These are phyloP conservation scores for Mucuna pruriens DNA, from an alignment of 306 rosid genomes.

Conservation along the genomic window DNA sequence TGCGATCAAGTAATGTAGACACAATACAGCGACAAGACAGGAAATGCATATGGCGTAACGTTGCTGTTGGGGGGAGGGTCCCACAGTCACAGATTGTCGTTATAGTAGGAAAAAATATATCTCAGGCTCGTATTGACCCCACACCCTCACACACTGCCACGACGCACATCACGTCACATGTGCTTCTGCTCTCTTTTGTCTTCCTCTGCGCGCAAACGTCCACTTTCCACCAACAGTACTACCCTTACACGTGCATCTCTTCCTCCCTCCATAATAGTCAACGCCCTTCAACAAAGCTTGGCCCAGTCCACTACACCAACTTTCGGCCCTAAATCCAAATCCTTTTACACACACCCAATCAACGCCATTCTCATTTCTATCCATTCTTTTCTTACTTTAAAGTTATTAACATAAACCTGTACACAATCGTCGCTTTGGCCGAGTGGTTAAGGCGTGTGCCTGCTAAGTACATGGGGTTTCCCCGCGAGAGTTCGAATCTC, in stretches of 20 bases:
- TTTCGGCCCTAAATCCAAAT: background rate
- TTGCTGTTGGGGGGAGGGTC: conserved; percentile 32
- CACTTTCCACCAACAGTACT: background rate
- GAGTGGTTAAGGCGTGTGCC: too few species aligned
- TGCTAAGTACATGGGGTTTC: too few species aligned
- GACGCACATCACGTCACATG: conserved; percentile 53
- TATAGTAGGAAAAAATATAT: background rate
- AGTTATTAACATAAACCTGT: too few species aligned
- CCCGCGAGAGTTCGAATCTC: too few species aligned
- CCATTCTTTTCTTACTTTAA: too few species aligned
- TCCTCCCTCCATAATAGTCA: conserved; percentile 28
- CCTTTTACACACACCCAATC: too few species aligned
- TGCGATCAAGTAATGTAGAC: background rate
- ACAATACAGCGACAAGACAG: conserved; percentile 33
- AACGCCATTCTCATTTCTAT: too few species aligned
- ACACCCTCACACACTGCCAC: conserved; percentile 42
- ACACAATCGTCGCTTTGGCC: too few species aligned
- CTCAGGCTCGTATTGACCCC: conserved; percentile 30
- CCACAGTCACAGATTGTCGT: conserved; percentile 41
- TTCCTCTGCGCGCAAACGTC: conserved; percentile 32
- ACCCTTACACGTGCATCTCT: conserved; percentile 45
- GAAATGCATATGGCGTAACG: conserved; percentile 30
- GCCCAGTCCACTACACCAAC: background rate
- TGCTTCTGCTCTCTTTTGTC: conserved; percentile 43
- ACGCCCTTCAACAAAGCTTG: background rate